Conservation (phyloP, 2,329 filamentous ascomycete genomes). For the Rutstroemia sp. region DNA sequence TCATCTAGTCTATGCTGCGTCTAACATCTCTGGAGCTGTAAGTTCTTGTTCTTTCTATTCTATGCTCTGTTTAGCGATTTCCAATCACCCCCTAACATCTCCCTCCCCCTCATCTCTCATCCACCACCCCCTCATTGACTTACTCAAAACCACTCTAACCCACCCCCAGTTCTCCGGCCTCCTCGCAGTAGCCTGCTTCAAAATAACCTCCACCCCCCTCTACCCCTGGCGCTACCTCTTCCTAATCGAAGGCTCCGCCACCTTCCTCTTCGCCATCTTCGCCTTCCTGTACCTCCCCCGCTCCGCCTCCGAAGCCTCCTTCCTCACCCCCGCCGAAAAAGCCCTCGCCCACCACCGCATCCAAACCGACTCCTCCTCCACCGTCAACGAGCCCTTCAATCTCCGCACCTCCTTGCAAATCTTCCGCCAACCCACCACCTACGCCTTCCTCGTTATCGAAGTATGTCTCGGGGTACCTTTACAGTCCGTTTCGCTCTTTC, state of each 20-base stretch:
- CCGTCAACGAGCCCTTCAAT: constrained; percentile 45
- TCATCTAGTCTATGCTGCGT: constrained; percentile 42
- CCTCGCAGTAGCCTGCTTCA: constrained; percentile 37
- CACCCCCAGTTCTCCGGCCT: constrained; percentile 52
- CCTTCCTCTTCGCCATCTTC: background rate
- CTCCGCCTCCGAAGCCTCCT: constrained; percentile 24
- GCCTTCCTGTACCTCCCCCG: constrained; percentile 32
- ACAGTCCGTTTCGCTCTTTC: constrained; percentile 46
- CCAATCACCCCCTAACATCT: too few species aligned
- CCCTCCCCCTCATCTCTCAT: too few species aligned
- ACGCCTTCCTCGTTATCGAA: constrained; percentile 43
- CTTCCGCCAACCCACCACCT: constrained; percentile 39
- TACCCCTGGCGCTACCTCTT: constrained; percentile 46
- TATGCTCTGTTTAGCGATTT: too few species aligned
- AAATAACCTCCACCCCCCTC: constrained; percentile 41
- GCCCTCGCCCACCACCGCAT: constrained; percentile 29
- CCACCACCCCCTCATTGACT: too few species aligned
- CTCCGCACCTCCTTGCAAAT: constrained; percentile 44
- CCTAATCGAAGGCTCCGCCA: constrained; percentile 34
- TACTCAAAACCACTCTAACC: too few species aligned
- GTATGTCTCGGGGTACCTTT: constrained; percentile 53
- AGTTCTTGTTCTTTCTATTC: too few species aligned
- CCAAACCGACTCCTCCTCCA: constrained; percentile 55
- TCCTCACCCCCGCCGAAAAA: constrained; percentile 28
- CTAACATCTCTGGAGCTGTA: constrained; percentile 43